Base-by-base conservation (phyloP, 805 yeast genomes). In the Ogataea nakhonphanomensis region DNA sequence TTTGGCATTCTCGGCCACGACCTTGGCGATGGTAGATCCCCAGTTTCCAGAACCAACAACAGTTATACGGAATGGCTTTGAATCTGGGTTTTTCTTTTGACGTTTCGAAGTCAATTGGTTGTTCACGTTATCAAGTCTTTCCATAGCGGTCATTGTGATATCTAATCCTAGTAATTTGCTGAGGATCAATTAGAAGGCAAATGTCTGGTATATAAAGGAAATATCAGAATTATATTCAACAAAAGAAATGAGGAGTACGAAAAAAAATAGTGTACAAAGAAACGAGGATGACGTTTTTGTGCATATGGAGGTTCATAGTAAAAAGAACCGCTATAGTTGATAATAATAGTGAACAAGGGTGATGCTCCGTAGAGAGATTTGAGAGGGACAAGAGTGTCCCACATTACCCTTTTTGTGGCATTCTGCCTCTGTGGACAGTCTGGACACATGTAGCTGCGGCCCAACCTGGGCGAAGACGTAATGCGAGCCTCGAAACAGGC, bases 11-110 rank as follows among this genome's bases (percentile, higher is more conserved):
- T 93, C 98, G 27, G 97, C 89, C 21, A 89, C 81, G 32, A 91
- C 88, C 64, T 93, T 91, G 48, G 98, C 97, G 40, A 93, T 89
- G 13, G 98, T 91, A 27, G 96, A 88, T 50, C 99, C 99, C 87
- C 99, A 91, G 68, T 91, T 91, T 61, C 98, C 99, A 23, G 97
- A 89, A 30, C 99, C 99, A 50, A 93, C 81, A 40, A 89, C 87
- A 29, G 89, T 71, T 30, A 82, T 73, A 55, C 71, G 76, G 66
- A 70, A 79, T 15, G 66, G 67, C 20, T 33, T 52, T 32, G 10
- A 21, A 20, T 43, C 56, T n/a, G 62, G 60, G 11, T 2, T 53
- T 34, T 13, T 44, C 31, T n/a, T 46, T 44, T 14, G 48, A 28
- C 41, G 39, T 25, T 37, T 28, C 24, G 56, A 54, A 4, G 49